Evolutionary conservation across 2,329 filamentous ascomycete species (phyloP), one percentile per base, ranked within the genome.

Genomic region (Tolypocladium album): DNA sequence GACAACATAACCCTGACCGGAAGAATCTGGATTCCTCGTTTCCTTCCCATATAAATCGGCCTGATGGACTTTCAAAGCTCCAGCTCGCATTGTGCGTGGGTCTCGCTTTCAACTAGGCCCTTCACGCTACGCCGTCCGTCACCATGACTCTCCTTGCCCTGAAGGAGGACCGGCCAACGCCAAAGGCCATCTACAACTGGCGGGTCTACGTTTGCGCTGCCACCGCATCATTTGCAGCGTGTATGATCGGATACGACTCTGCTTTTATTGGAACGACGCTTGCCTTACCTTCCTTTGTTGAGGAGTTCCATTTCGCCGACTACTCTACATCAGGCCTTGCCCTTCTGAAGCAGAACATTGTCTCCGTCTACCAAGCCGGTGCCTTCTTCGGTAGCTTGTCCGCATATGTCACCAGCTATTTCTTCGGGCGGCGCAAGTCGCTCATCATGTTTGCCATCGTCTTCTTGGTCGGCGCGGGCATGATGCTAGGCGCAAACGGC

Each of bases 261-360:
- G 86, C 89, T 64, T 92, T 92, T 73, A 92, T 92, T 66, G 89
- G 88, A 62, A 89, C 87, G 0, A 92, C 89, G 1, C 76, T 92
- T 39, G 83, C 87, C 2, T 78, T 93, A 38, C 78, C 82, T 0
- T 88, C 88, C 0, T 92, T 92, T 72, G 78, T 77, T 53, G 67
- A 77, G 1, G 89, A 92, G 69, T 93, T 93, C 70, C 67, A 76
- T 17, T 87, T 92, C 66, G 75, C 71, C 2, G 67, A 73, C 2
- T 82, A 86, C 74, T 72, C 69, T 5, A 59, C 70, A 0, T 59
- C 67, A 3, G 68, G 82, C n/a, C 74, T 85, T 34, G 80, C 85
- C 38, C 73, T 88, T 4, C 76, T 88, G 56, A 86, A 85, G 67
- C 78, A 86, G 67, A 93, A 92, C 71, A 91, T 92, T 62, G 89